Base-by-base conservation (phyloP, 192 early-diverging fungal genomes). In the Backusella liffmaniae region DNA sequence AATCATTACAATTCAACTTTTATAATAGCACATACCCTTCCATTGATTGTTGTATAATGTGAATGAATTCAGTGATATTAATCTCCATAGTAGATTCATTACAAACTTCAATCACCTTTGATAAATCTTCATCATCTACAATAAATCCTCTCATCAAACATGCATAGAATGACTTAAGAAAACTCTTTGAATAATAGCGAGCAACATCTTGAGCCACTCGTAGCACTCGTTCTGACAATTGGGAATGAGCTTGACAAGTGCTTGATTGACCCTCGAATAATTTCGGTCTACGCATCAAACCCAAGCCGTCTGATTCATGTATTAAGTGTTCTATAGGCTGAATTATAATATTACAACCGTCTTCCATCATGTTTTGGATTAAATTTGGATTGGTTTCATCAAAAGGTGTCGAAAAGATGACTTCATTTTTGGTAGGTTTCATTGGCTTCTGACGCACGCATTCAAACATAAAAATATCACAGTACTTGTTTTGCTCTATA, bases 31-130 rank as follows among this genome's bases (percentile, higher is more conserved):
- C 23, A 21, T 62, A 62, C 56, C 26, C 23, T 62, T 62, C 56
- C 56, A 62, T 62, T 29, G 56, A 62, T 29, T 62, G 56, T 10
- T 29, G 56, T 26, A 79, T 72, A 3, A 80, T 80, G 46, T 88
- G 85, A 0, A 89, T 37, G 67, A 86, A 88, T 3, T 81, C 84
- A 16, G 88, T 86, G 15, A 89, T 88, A 74, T 88, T 85, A 15
- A 89, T 86, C 35, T 87, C 81, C 46, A 88, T 77, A n/a, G 79
- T 59, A 4, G 79, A 77, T 49, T 86, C 78, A 21, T 80, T 73
- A 37, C 86, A 86, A 12, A 85, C 79, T 32, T 83, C 81, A 18
- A 82, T 67, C 3, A 80, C 78, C 29, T 82, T 88, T 8, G 73
- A 51, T 30, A 89, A 73, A 67, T 89, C 88, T 0, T 70, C 67